Evolutionary conservation across 768 basidiomycete species (phyloP).

Genomic region (Boletus vinaceobasis): DNA sequence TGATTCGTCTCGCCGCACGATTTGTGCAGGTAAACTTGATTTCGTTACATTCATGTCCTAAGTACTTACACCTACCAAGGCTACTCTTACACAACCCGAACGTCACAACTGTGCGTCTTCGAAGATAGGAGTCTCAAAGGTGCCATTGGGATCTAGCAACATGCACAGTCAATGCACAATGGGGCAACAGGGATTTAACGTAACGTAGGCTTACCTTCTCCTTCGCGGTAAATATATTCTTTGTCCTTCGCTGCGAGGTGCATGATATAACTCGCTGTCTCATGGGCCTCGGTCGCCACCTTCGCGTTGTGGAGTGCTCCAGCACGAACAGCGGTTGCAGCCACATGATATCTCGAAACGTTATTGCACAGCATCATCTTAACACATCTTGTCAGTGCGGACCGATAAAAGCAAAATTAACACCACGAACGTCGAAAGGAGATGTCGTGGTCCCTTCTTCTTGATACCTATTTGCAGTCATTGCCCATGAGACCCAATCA

Average conservation of each 20-base stretch:
- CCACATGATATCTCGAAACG: constrained; percentile 66
- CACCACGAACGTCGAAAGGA: constrained; percentile 61
- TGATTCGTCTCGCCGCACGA: background rate
- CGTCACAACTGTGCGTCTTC: background rate
- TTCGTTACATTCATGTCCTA: background rate
- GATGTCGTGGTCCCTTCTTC: constrained; percentile 82
- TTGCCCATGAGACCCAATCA: background rate
- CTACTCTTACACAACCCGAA: constrained; percentile 8
- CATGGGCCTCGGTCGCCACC: constrained; percentile 58
- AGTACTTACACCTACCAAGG: background rate
- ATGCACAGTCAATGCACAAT: background rate
- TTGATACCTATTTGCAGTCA: constrained; percentile 38
- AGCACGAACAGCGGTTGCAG: constrained; percentile 55
- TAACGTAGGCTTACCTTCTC: constrained; percentile 43
- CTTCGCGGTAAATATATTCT: constrained; percentile 57
- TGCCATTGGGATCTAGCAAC: constrained; percentile 32
- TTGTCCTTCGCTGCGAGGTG: constrained; percentile 61
- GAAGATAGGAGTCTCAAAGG: constrained; percentile 48
- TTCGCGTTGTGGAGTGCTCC: constrained; percentile 50
- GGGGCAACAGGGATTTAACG: too few relatives aligned
- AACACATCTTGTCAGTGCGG: background rate
- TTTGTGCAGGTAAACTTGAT: background rate
- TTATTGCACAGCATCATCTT: constrained; percentile 75
- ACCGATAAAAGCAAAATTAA: background rate
- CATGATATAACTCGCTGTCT: constrained; percentile 51